Evolutionary conservation across 2,329 filamentous ascomycete species (phyloP).

Genomic region (Aspergillus nomiae): DNA sequence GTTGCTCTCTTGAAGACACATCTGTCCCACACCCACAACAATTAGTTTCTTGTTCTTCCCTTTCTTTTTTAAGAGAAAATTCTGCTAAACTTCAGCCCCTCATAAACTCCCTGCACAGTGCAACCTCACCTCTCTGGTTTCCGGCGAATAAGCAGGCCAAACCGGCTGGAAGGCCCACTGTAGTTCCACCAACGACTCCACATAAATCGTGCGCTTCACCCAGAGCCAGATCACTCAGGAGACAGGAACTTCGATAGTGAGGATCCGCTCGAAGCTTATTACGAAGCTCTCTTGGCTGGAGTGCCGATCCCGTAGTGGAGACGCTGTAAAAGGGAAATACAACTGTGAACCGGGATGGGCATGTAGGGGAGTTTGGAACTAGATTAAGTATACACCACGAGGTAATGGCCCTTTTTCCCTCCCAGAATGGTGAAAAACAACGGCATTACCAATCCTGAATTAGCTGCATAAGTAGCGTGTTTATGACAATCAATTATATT

Average conservation of each 20-base stretch:
- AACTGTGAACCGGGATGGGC: not conserved
- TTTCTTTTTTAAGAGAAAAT: not conserved
- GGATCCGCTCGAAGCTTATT: conserved; percentile 1
- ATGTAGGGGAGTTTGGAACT: not conserved
- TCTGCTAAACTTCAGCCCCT: not conserved
- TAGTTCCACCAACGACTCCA: not conserved
- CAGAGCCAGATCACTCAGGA: not conserved
- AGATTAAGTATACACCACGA: not conserved
- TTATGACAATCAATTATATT: not conserved
- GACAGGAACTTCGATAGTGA: not conserved
- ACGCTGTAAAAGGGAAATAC: not conserved
- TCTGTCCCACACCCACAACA: not conserved
- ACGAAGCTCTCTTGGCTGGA: conserved; percentile 2
- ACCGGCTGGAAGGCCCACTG: not conserved
- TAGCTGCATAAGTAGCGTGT: not conserved
- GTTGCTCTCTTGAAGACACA: not conserved
- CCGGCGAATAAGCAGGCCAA: not conserved
- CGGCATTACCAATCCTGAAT: not conserved
- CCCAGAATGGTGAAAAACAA: not conserved
- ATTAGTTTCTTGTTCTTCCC: not conserved
- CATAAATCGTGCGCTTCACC: not conserved
- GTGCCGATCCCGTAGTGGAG: conserved; percentile 1
- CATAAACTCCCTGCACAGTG: not conserved
- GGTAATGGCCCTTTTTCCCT: not conserved
- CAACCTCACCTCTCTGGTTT: not conserved